phyloP scores from a whole-genome alignment of 23 red algal genomes.

The Gracilariopsis chorda region DNA sequence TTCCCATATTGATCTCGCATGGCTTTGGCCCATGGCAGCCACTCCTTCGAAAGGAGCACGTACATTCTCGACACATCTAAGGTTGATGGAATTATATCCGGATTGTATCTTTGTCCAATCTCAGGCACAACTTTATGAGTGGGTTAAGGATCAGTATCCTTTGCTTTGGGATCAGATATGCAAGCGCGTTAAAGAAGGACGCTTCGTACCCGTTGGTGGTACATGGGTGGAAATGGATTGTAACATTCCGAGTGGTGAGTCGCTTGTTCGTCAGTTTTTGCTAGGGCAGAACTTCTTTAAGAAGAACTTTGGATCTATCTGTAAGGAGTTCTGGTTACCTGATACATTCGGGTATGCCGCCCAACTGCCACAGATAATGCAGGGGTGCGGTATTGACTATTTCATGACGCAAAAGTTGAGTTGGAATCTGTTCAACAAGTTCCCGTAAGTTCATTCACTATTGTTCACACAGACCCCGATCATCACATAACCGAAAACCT shows the following conservation, averaged over 20 bases:
- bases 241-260: slow-evolving; percentile 74
- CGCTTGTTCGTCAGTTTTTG: slow-evolving; percentile 70
- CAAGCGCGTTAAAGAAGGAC: slow-evolving; percentile 11
- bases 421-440: slow-evolving; percentile 87
- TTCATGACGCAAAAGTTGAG: slow-evolving; percentile 88
- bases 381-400: slow-evolving; percentile 39
- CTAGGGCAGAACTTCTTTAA: slow-evolving; percentile 80
- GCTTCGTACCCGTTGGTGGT: slow-evolving; percentile 62
- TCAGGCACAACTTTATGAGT: slow-evolving; percentile 79
- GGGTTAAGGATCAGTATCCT: slow-evolving; percentile 70
- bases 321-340: slow-evolving; percentile 77
- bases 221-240: slow-evolving; percentile 93
- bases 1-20: slow-evolving; percentile 84
- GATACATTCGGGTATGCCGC: slow-evolving; percentile 73
- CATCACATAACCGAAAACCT: too few species aligned
- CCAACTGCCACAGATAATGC: slow-evolving; percentile 75
- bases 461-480: neutral
- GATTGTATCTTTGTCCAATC: slow-evolving; percentile 62
- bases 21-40: slow-evolving; percentile 79
- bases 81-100: slow-evolving; percentile 62
- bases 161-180: slow-evolving; percentile 52
- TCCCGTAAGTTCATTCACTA: slow-evolving; percentile 48
- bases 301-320: slow-evolving; percentile 38
- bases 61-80: slow-evolving; percentile 71
- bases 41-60: slow-evolving; percentile 73